These are phyloP conservation scores for Fusarium anguioides DNA, from an alignment of 2,329 filamentous ascomycete genomes.

Conservation along the genomic window DNA sequence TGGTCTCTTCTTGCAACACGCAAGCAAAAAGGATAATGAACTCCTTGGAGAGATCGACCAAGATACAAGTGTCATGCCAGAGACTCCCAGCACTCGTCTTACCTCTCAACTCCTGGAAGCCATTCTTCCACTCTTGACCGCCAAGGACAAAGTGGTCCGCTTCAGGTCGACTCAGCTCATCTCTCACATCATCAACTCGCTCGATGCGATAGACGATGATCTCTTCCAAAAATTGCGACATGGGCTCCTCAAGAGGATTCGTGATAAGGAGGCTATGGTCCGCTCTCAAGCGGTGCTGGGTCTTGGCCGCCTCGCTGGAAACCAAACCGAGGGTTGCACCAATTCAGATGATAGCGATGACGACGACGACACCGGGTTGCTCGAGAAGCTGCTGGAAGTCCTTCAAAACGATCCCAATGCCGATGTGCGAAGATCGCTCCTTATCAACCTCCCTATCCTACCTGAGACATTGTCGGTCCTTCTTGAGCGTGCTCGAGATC, in stretches of 20 bases:
- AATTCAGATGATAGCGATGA: conserved; percentile 79
- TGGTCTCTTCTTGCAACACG: conserved; percentile 84
- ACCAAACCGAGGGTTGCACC: conserved; percentile 76
- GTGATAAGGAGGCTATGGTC: conserved; percentile 94
- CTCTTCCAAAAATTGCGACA: conserved; percentile 85
- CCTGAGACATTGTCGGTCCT: conserved; percentile 86
- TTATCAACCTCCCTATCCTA: conserved; percentile 90
- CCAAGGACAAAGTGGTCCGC: conserved; percentile 93
- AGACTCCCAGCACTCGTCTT: conserved; percentile 86
- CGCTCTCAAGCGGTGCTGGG: conserved; percentile 92
- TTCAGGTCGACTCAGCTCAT: conserved; percentile 91
- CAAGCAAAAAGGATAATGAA: conserved; percentile 76
- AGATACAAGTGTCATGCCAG: conserved; percentile 76
- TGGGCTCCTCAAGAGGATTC: conserved; percentile 83
- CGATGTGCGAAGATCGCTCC: conserved; percentile 87
- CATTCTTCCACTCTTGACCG: conserved; percentile 78
- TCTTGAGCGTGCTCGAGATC: conserved; percentile 89
- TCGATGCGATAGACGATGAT: conserved; percentile 92
- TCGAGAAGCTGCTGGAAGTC: conserved; percentile 86
- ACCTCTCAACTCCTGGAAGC: conserved; percentile 78
- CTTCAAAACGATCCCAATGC: conserved; percentile 94
- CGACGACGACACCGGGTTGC: conserved; percentile 74
- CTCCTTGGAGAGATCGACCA: conserved; percentile 72
- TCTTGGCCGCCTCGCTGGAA: conserved; percentile 84
- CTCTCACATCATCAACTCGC: conserved; percentile 89